Evolutionary conservation across 2,329 filamentous ascomycete genomes (phyloP), one percentile per base, ranked within the genome.

Genomic region (Apiospora arundinis): DNA sequence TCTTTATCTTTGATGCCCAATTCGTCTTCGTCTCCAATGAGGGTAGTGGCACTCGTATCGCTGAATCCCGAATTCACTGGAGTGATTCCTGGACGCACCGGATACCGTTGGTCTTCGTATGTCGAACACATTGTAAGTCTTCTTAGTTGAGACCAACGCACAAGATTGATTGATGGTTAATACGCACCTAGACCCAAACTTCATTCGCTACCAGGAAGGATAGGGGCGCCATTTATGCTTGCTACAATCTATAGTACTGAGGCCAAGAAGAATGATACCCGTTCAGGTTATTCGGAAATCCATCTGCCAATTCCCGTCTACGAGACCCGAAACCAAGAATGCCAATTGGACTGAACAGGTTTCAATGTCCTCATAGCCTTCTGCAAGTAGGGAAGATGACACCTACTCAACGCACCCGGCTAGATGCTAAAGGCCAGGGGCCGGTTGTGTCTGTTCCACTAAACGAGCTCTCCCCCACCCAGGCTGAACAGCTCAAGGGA

Each of bases 91-190:
- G 32, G 32, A 0, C 18, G 56, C 9, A 40, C 18, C 40, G 32
- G 8, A 14, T 3, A 11, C 8, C 7, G 0, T n/a, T 37, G 56
- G 7, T 40, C 28, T 63, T 40, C 56, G 21, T 40, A 16, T 2
- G 25, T 28, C 5, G 49, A 28, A 21, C 5, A 9, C 25, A 56
- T 32, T 12, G 14, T 52, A 0, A 6, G 1, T 56, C 1, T 16
- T 6, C 12, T 21, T 32, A 9, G 2, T n/a, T 7, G 4, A n/a
- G 11, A 60, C 1, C 23, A 32, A 32, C 28, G 14, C 1, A 28
- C 9, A 9, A 28, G 2, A 4, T 1, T 11, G 8, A 6, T n/a
- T 14, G 9, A 11, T 9, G 8, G 7, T 1, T n/a, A 2, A 16
- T 2, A 7, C 25, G 1, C 12, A 9, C 2, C 16, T 4, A 8